phyloP scores from a whole-genome alignment of 257 asterid species.

The Orobanche coerulescens region DNA sequence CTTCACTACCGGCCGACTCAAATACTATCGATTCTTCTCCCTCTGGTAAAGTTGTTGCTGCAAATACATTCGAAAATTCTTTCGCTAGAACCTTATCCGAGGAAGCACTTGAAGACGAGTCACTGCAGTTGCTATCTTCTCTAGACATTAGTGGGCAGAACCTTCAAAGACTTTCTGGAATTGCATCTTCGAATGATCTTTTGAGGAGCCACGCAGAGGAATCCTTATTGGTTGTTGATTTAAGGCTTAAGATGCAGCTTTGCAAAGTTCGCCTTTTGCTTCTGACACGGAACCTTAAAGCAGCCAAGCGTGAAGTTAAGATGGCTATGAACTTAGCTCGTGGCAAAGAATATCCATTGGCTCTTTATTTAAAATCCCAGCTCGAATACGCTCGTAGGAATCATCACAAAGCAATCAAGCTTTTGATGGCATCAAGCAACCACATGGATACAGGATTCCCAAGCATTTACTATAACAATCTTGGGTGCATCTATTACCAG shows the following conservation, averaged over 20 bases:
- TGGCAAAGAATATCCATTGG: conserved; percentile 65
- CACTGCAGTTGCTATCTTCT: conserved; percentile 57
- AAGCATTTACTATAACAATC: conserved; percentile 75
- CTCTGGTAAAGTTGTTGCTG: conserved; percentile 42
- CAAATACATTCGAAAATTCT: conserved; percentile 46
- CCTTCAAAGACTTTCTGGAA: conserved; percentile 43
- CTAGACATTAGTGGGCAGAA: conserved; percentile 45
- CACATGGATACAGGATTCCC: conserved; percentile 50
- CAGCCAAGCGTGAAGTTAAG: conserved; percentile 91
- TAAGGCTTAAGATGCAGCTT: conserved; percentile 71
- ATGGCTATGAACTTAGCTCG: conserved; percentile 83
- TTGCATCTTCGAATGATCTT: conserved; percentile 48
- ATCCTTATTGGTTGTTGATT: conserved; percentile 41
- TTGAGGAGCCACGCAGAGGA: conserved; percentile 52
- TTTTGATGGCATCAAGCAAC: conserved; percentile 62
- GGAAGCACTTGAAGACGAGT: conserved; percentile 75
- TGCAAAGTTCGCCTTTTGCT: conserved; percentile 72
- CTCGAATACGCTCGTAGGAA: conserved; percentile 88
- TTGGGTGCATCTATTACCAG: conserved; percentile 72
- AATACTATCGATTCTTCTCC: conserved; percentile 39
- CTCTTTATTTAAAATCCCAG: conserved; percentile 81
- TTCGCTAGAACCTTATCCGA: conserved; percentile 60
- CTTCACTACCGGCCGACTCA: conserved; percentile 38
- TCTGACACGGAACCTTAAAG: conserved; percentile 67
- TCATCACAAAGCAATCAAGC: conserved; percentile 73